phyloP scores from a whole-genome alignment of 495 filamentous ascomycete species.

The Trichocladium uniseriatum region DNA sequence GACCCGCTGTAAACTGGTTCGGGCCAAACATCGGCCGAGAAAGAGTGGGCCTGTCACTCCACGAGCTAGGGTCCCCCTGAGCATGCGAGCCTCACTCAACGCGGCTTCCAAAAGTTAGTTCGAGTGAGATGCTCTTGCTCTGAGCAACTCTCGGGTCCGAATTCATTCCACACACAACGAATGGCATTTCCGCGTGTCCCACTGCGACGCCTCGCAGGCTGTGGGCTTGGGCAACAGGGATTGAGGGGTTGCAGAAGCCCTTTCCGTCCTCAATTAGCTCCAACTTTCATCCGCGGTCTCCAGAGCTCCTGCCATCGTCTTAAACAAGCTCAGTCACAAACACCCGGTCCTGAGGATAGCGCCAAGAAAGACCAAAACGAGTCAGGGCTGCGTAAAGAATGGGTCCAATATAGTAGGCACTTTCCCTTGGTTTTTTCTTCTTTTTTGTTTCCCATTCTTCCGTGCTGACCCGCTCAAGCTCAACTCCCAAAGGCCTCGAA shows the following conservation, averaged over 20 bases:
- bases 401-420: conserved; percentile 23
- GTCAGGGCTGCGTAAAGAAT: conserved; percentile 19
- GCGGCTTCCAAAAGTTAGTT: not conserved
- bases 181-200: conserved; percentile 20
- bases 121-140: too few relatives aligned
- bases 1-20: conserved; percentile 14
- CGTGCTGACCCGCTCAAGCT: conserved; percentile 30
- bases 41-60: not conserved
- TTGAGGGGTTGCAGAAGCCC: not conserved
- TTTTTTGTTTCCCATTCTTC: not conserved
- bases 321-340: conserved; percentile 9
- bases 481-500: conserved; percentile 43
- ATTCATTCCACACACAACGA: not conserved
- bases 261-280: not conserved
- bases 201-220: conserved; percentile 21
- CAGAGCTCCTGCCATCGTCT: conserved; percentile 4
- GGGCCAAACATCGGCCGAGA: conserved; percentile 15
- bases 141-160: not conserved
- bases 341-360: too few relatives aligned
- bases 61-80: not conserved
- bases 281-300: not conserved
- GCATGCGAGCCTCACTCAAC: not conserved
- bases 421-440: not conserved
- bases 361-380: not conserved
- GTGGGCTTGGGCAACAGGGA: conserved; percentile 1